These are phyloP conservation scores for Magnolia officinalis DNA, from an alignment of 164 flowering plant species.

Conservation along the genomic window DNA sequence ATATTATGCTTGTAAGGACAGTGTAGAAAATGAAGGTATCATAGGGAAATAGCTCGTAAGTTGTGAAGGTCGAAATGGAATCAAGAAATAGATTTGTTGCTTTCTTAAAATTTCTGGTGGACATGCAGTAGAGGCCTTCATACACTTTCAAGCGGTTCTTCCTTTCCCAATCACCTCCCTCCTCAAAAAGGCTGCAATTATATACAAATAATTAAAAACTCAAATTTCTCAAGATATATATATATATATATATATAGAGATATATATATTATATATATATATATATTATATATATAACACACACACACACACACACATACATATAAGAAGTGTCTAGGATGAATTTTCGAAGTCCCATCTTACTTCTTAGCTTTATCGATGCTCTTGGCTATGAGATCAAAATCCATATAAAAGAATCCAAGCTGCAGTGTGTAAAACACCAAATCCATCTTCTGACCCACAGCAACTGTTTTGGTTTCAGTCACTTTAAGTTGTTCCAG, in stretches of 20 bases:
- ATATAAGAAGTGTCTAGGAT: neutral
- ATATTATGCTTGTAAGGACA: conserved; percentile 84
- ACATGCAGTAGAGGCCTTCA: conserved; percentile 92
- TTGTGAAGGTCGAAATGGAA: conserved; percentile 96
- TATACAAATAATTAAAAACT: neutral
- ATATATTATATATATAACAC: no score
- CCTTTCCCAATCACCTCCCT: conserved; percentile 99
- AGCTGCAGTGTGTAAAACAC: conserved; percentile 83
- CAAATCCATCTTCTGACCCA: conserved; percentile 98
- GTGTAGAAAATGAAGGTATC: conserved; percentile 93
- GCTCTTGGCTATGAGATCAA: conserved; percentile 91
- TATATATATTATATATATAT: no score
- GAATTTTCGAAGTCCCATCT: conserved; percentile 14
- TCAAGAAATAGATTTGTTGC: conserved; percentile 84
- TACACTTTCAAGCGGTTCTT: conserved; percentile 95
- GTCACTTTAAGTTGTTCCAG: conserved; percentile 90
- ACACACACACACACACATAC: no score
- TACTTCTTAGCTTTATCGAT: conserved; percentile 97
- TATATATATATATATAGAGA: no score
- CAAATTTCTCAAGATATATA: neutral
- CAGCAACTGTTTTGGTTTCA: conserved; percentile 94
- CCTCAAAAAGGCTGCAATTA: conserved; percentile 81
- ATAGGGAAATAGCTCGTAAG: conserved; percentile 90
- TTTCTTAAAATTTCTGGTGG: conserved; percentile 86
- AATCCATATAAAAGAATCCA: conserved; percentile 93